Evolutionary conservation across 2,329 filamentous ascomycete genomes (phyloP).

Genomic region (Pseudonectria foliicola): DNA sequence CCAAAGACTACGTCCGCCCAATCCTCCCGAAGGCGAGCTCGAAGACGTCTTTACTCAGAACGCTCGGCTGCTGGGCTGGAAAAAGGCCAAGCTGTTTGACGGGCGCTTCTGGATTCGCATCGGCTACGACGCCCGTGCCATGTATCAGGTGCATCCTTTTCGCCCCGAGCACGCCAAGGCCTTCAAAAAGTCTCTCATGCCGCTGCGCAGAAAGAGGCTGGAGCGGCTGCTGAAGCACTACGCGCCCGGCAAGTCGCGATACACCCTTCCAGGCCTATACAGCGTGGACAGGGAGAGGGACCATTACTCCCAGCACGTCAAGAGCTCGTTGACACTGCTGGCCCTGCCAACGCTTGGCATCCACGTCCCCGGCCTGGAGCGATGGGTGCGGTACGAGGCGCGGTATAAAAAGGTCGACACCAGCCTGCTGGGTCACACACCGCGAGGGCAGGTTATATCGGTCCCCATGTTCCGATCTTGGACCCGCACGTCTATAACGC

Average conservation of each 20-base stretch:
- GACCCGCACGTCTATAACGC: constrained; percentile 8
- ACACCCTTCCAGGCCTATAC: constrained; percentile 49
- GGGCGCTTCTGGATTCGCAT: constrained; percentile 56
- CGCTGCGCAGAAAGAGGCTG: constrained; percentile 26
- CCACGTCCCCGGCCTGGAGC: constrained; percentile 36
- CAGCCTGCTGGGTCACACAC: constrained; percentile 26
- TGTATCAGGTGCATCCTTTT: constrained; percentile 40
- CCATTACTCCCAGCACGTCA: constrained; percentile 18
- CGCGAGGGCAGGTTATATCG: constrained; percentile 8
- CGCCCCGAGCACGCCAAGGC: constrained; percentile 34
- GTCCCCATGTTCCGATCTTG: constrained; percentile 5
- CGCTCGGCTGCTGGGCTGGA: constrained; percentile 27
- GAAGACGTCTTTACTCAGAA: constrained; percentile 2
- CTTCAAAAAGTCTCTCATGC: constrained; percentile 39
- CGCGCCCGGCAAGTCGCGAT: constrained; percentile 49
- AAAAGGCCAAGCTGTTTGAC: constrained; percentile 42
- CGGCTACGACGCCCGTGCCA: constrained; percentile 33
- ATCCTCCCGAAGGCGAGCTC: constrained; percentile 4
- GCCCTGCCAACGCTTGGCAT: constrained; percentile 48
- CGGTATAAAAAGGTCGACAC: constrained; percentile 44
- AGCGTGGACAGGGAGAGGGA: constrained; percentile 28
- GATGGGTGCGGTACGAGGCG: constrained; percentile 43
- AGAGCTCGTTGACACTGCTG: constrained; percentile 34
- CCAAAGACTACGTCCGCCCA: constrained; percentile 9
- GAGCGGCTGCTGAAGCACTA: constrained; percentile 38